Conservation (phyloP, 371 early-diverging fungal genomes). For the Apophysomyces ossiformis region DNA sequence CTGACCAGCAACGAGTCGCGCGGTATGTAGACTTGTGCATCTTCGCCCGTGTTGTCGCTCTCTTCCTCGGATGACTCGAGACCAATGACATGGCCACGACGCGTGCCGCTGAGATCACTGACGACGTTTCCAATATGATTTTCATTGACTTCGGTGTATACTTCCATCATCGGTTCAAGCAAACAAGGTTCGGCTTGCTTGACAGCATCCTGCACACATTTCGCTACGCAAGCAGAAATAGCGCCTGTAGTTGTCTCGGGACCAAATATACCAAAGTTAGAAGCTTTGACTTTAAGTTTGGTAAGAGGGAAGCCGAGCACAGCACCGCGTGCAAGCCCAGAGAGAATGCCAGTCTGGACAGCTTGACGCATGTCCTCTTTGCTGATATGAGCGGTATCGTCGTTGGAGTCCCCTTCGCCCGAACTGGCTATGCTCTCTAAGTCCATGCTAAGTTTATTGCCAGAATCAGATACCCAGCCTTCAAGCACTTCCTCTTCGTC, state of each 20-base stretch:
- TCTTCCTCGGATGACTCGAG: constrained; percentile 48
- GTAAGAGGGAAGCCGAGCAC: constrained; percentile 83
- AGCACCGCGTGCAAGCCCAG: constrained; percentile 80
- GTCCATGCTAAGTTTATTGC: constrained; percentile 25
- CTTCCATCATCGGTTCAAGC: constrained; percentile 90
- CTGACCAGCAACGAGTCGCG: constrained; percentile 47
- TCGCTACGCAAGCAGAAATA: constrained; percentile 66
- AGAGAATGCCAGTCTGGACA: constrained; percentile 70
- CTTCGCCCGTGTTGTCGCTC: constrained; percentile 20
- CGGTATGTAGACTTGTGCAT: constrained; percentile 57
- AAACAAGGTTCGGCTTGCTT: constrained; percentile 60
- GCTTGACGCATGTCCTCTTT: constrained; percentile 59
- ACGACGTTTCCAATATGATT: constrained; percentile 80
- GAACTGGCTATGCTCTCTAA: constrained; percentile 15
- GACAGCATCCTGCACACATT: constrained; percentile 67
- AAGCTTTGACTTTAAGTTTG: constrained; percentile 60
- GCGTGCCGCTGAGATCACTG: constrained; percentile 78
- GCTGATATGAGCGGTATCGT: constrained; percentile 18
- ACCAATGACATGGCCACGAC: constrained; percentile 75
- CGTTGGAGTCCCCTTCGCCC: constrained; percentile 14
- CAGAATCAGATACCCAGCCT: constrained; percentile 34
- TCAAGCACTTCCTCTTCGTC: constrained; percentile 13
- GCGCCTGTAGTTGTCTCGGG: constrained; percentile 74
- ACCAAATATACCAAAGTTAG: constrained; percentile 60
- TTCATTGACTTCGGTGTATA: constrained; percentile 73